A percentile compares a stretch with the other conserved stretches of the same genome.
phyloP scores from a whole-genome alignment of 768 basidiomycete genomes.

The Amanita phalloides region DNA sequence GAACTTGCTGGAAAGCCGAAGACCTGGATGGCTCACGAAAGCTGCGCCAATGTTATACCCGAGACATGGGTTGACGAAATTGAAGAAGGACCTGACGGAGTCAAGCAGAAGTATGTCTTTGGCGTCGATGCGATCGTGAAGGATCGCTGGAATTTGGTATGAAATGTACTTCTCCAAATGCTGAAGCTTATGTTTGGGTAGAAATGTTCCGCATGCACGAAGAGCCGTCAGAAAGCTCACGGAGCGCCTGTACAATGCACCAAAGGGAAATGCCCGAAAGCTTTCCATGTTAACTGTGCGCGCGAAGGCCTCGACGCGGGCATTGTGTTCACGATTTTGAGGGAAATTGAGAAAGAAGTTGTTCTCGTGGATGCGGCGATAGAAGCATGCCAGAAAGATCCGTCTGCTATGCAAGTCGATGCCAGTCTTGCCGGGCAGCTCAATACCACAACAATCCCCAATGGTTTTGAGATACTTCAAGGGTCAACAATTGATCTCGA shows the following conservation, averaged over 20 bases:
- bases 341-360: constrained; percentile 76
- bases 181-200: constrained; percentile 19
- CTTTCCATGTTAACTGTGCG: constrained; percentile 92
- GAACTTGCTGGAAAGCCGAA: constrained; percentile 35
- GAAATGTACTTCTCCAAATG: constrained; percentile 7
- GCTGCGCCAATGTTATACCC: constrained; percentile 73
- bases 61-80: constrained; percentile 87
- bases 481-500: not conserved
- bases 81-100: constrained; percentile 26
- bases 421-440: not conserved
- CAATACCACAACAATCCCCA: not conserved
- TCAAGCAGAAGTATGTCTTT: constrained; percentile 49
- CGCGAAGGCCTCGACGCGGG: constrained; percentile 38
- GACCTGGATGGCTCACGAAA: constrained; percentile 69
- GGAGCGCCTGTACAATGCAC: constrained; percentile 89
- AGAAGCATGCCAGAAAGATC: constrained; percentile 5
- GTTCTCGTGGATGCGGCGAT: constrained; percentile 40
- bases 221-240: constrained; percentile 51
- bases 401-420: constrained; percentile 21
- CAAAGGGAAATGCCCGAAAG: constrained; percentile 87
- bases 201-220: constrained; percentile 90
- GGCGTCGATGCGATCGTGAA: constrained; percentile 85
- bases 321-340: constrained; percentile 49
- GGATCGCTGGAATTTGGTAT: constrained; percentile 87
- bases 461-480: not conserved